phyloP scores from a whole-genome alignment of 129 eudicot genomes.

The Pittosporum tobira region DNA sequence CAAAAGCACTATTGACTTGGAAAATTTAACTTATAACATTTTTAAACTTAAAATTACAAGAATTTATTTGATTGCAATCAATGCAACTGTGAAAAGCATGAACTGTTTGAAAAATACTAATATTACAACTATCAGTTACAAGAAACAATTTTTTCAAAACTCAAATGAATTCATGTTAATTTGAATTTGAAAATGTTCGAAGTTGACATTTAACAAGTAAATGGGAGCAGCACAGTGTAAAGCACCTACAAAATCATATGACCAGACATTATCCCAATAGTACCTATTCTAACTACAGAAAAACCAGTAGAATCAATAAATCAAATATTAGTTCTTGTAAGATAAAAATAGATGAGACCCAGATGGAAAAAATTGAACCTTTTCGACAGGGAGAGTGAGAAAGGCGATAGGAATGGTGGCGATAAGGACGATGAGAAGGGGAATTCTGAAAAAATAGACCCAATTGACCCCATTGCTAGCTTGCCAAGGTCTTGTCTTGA shows the following conservation, averaged over 20 bases:
- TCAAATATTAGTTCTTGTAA: not conserved
- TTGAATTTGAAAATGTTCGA: too few relatives aligned
- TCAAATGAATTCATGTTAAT: too few relatives aligned
- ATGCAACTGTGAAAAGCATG: too few relatives aligned
- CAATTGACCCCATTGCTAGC: conserved; percentile 50
- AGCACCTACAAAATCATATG: not conserved
- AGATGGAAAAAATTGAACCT: conserved; percentile 35
- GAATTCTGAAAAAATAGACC: conserved; percentile 32
- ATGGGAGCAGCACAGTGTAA: not conserved
- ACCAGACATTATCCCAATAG: too few relatives aligned
- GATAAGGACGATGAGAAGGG: conserved; percentile 39
- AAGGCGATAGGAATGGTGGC: conserved; percentile 56
- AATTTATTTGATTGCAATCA: too few relatives aligned
- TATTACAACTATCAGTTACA: too few relatives aligned
- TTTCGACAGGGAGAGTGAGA: conserved; percentile 66
- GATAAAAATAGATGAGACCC: not conserved
- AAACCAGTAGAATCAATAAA: not conserved
- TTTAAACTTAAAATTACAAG: too few relatives aligned
- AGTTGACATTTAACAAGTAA: too few relatives aligned
- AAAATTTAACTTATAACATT: too few relatives aligned
- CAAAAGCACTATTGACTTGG: too few relatives aligned
- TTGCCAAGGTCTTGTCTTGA: conserved; percentile 39
- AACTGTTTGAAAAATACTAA: too few relatives aligned
- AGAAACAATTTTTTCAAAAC: too few relatives aligned
- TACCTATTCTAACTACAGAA: not conserved